phyloP scores from a whole-genome alignment of 805 yeast genomes.

The Pichia sporocuriosa region DNA sequence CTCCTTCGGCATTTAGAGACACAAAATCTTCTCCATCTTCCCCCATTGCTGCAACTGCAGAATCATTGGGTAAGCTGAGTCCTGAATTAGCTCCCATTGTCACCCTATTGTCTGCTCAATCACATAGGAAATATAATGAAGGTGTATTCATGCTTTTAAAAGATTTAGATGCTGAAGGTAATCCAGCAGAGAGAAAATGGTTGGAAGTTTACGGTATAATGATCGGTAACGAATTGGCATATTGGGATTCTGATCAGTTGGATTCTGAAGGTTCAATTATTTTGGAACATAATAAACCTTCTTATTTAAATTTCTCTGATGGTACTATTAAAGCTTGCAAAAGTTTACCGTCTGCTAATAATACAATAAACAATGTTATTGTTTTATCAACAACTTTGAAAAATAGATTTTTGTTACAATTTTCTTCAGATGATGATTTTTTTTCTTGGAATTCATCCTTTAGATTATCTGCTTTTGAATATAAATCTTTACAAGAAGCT shows the following conservation, averaged over 20 bases:
- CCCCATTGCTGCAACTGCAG: constrained; percentile 19
- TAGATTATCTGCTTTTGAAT: constrained; percentile 74
- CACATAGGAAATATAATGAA: constrained; percentile 67
- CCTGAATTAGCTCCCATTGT: constrained; percentile 61
- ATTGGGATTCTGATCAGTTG: constrained; percentile 77
- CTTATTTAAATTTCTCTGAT: constrained; percentile 86
- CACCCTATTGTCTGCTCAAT: constrained; percentile 64
- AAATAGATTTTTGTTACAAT: constrained; percentile 80
- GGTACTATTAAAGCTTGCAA: constrained; percentile 73
- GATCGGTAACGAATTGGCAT: constrained; percentile 84
- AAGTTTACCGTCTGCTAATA: constrained; percentile 54
- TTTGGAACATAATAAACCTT: constrained; percentile 40
- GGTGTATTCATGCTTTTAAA: constrained; percentile 70
- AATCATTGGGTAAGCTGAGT: constrained; percentile 25
- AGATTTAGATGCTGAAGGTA: constrained; percentile 78
- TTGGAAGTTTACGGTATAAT: constrained; percentile 86
- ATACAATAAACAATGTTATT: constrained; percentile 68
- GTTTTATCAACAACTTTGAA: constrained; percentile 90
- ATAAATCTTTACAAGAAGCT: constrained; percentile 82
- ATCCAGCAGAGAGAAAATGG: constrained; percentile 82
- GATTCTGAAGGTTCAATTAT: constrained; percentile 32
- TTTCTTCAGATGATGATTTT: constrained; percentile 56
- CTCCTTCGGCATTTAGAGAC: constrained; percentile 3
- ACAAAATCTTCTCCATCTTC: constrained; percentile 8
- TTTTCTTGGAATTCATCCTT: constrained; percentile 79